These are phyloP conservation scores for Dalbergia oliveri DNA, from an alignment of 306 rosid species.

Conservation along the genomic window DNA sequence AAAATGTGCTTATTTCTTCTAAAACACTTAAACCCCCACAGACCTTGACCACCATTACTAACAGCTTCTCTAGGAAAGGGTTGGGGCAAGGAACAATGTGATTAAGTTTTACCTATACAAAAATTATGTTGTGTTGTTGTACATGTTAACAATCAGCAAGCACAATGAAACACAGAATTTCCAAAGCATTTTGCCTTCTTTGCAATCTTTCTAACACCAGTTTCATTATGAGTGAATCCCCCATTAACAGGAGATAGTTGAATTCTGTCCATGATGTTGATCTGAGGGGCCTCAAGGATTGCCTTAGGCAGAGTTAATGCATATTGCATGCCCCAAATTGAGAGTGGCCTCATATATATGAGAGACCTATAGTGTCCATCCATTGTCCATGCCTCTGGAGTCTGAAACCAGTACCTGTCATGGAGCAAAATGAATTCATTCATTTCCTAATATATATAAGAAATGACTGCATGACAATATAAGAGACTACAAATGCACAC, in stretches of 20 bases:
- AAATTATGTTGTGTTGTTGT: slow-evolving; percentile 35
- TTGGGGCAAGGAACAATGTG: slow-evolving; percentile 32
- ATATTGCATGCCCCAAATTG: slow-evolving; percentile 96
- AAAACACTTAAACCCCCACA: slow-evolving; percentile 2
- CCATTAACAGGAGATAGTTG: slow-evolving; percentile 67
- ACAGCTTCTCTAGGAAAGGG: slow-evolving; percentile 49
- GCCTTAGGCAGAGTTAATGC: slow-evolving; percentile 86
- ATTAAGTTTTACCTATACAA: slow-evolving; percentile 51
- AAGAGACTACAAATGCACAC: slow-evolving; percentile 12
- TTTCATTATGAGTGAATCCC: slow-evolving; percentile 64
- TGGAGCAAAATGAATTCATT: slow-evolving; percentile 23
- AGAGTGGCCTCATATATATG: slow-evolving; percentile 91
- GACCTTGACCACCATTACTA: slow-evolving; percentile 37
- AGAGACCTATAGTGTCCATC: slow-evolving; percentile 94
- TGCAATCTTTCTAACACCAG: slow-evolving; percentile 78
- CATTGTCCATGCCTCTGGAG: slow-evolving; percentile 94
- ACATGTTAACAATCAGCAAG: slow-evolving; percentile 65
- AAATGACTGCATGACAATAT: slow-evolving; percentile 13
- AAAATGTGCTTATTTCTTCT: slow-evolving; percentile 40
- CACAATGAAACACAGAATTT: slow-evolving; percentile 82
- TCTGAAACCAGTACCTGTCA: slow-evolving; percentile 90
- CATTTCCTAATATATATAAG: slow-evolving; percentile 1
- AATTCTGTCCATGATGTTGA: slow-evolving; percentile 96
- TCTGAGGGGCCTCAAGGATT: slow-evolving; percentile 86
- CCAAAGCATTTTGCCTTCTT: slow-evolving; percentile 75